Percentiles rank a stretch among this genome's conserved stretches.
Evolutionary conservation across 108 stramenopile genomes (phyloP).

Genomic region (Conticribra weissflogii): DNA sequence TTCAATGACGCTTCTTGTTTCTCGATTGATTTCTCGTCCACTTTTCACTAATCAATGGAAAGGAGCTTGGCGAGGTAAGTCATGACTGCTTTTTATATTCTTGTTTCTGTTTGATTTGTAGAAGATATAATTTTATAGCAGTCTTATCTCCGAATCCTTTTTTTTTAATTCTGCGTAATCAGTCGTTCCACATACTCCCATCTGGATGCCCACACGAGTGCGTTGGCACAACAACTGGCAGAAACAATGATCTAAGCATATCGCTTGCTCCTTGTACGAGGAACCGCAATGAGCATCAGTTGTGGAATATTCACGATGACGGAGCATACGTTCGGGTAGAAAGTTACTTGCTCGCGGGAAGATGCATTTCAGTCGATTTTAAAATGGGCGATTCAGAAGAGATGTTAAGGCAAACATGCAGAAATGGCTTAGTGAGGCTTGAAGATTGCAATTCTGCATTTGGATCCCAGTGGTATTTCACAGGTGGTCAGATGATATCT

Average conservation of each 20-base stretch:
- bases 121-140: not conserved
- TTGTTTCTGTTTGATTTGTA: no score
- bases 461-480: constrained; percentile 50
- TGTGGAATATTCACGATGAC: constrained; percentile 40
- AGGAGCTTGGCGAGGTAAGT: no score
- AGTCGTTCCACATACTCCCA: constrained; percentile 33
- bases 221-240: constrained; percentile 19
- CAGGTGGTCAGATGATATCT: constrained; percentile 38
- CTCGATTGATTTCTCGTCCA: no score
- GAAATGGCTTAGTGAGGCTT: constrained; percentile 24
- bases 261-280: constrained; percentile 15
- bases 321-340: constrained; percentile 45
- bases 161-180: no score
- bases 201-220: constrained; percentile 34
- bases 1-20: no score
- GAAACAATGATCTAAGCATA: constrained; percentile 16
- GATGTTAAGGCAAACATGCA: constrained; percentile 29
- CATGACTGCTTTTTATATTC: no score
- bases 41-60: no score
- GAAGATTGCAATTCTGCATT: constrained; percentile 28
- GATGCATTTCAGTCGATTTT: constrained; percentile 44
- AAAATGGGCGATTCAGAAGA: constrained; percentile 20
- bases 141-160: not conserved
- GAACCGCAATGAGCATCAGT: constrained; percentile 14
- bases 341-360: constrained; percentile 20